Base-by-base conservation (phyloP, 148 eudicot genomes). In the Euryodendron excelsum region DNA sequence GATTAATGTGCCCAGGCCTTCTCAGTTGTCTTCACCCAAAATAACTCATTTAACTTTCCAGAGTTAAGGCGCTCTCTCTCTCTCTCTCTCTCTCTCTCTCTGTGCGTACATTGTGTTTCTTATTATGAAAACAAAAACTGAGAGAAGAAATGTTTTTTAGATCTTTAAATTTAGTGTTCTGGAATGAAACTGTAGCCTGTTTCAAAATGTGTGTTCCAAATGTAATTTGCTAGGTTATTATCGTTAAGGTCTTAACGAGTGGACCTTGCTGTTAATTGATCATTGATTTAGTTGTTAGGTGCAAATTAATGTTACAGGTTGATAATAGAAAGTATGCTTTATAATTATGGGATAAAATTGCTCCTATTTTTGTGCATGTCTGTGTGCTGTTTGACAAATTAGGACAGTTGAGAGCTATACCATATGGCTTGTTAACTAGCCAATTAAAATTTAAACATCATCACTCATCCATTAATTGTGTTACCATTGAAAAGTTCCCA, bases 41-140 rank as follows among this genome's bases (percentile, higher is more conserved):
- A 62, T 18, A 62, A 62, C 5, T 62, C 36, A n/a, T n/a, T 62
- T 31, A 13, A 62, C 17, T 18, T 31, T 64, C 18, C 31, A 2
- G 25, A 65, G n/a, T n/a, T 33, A 31, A 65, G 69, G 25, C 18
- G 31, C 69, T 39, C 34, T 34, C 69, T 65, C 2, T 65, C 69
- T 65, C 69, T 39, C 44, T 41, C 45, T 41, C 45, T 64, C 69
- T 65, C 69, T 65, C 31, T n/a, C n/a, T n/a, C n/a, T n/a, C n/a
- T n/a, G n/a, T n/a, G n/a, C n/a, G 33, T 8, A 10, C 25, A 33
- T 66, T 36, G 2, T 66, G 45, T 20, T 21, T 66, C 27, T 66
- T 66, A 34, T 41, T 66, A 36, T 66, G 1, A 36, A 8, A 25
- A 36, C 14, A 66, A 20, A 36, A 66, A 36, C 45, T 66, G 45